Conservation (phyloP, 805 yeast species). For the Zygoascus ofunaensis region DNA sequence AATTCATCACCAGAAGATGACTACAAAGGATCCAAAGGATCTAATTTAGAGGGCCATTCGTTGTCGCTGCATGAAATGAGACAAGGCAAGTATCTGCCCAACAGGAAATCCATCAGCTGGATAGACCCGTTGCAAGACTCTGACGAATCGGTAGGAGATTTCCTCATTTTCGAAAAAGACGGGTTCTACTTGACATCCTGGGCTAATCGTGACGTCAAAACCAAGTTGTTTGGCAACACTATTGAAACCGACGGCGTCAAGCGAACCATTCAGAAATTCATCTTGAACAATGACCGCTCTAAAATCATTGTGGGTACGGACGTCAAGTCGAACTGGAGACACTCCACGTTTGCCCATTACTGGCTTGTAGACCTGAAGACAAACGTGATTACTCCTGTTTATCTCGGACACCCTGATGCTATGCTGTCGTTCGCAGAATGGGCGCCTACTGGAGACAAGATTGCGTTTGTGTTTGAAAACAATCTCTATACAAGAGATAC, state of each 20-base stretch:
- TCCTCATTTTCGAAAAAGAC: conserved; percentile 38
- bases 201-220: conserved; percentile 12
- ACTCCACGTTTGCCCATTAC: conserved; percentile 52
- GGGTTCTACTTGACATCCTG: conserved; percentile 41
- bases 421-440: conserved; percentile 52
- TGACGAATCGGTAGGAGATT: conserved; percentile 56
- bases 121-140: conserved; percentile 42
- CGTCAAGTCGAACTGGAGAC: conserved; percentile 48
- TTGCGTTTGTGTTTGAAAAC: conserved; percentile 62
- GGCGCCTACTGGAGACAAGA: conserved; percentile 60
- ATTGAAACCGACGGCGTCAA: conserved; percentile 37
- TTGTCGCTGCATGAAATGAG: conserved; percentile 40
- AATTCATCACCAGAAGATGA: no score
- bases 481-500: conserved; percentile 53
- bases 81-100: conserved; percentile 48
- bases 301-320: conserved; percentile 52
- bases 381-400: conserved; percentile 27
- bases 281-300: conserved; percentile 38
- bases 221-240: conserved; percentile 8
- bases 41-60: conserved; percentile 8
- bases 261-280: conserved; percentile 33
- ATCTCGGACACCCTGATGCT: conserved; percentile 18
- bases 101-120: conserved; percentile 58
- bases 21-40: no score
- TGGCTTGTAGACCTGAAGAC: conserved; percentile 50